Percentiles rank a stretch among this genome's conserved stretches.
Evolutionary conservation across 1,139 yeast species (phyloP).

Genomic region (Fermentozyma sake): DNA sequence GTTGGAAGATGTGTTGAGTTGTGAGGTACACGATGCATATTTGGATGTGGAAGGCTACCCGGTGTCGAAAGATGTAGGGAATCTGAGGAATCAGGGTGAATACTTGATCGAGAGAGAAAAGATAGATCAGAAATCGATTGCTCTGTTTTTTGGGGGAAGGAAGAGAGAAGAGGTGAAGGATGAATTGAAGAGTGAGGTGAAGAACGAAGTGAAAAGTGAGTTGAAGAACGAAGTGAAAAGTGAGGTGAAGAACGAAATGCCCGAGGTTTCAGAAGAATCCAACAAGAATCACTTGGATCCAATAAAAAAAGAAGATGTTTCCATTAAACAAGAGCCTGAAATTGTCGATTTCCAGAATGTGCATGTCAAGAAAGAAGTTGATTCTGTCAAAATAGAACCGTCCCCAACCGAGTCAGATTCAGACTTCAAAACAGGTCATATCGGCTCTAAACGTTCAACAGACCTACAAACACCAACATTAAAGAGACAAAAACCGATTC

Average conservation of each 20-base stretch:
- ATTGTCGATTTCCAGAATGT: no score
- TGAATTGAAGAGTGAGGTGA: slow-evolving; percentile 4
- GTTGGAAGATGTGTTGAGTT: slow-evolving; percentile 35
- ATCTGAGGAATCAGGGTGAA: slow-evolving; percentile 23
- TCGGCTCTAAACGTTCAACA: no score
- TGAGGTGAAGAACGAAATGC: slow-evolving; percentile 3
- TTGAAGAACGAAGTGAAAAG: slow-evolving; percentile 2
- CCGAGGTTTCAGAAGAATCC: slow-evolving; percentile 5
- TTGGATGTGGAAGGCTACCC: slow-evolving; percentile 45
- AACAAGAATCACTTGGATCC: no score
- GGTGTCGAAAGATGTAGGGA: slow-evolving; percentile 67
- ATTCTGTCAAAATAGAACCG: no score
- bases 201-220: slow-evolving; percentile 3
- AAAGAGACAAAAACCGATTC: no score
- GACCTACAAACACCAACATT: no score
- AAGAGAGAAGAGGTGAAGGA: slow-evolving; percentile 3
- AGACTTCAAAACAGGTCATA: no score
- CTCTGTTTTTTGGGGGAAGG: slow-evolving; percentile 21
- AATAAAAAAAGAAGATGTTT: no score
- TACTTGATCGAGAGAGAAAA: slow-evolving; percentile 13
- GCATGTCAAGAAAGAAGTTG: no score
- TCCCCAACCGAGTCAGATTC: no score
- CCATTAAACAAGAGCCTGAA: no score
- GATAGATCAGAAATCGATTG: slow-evolving; percentile 21
- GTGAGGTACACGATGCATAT: slow-evolving; percentile 36